Conservation (phyloP, 495 filamentous ascomycete species). For the Penicillium mononematosum region DNA sequence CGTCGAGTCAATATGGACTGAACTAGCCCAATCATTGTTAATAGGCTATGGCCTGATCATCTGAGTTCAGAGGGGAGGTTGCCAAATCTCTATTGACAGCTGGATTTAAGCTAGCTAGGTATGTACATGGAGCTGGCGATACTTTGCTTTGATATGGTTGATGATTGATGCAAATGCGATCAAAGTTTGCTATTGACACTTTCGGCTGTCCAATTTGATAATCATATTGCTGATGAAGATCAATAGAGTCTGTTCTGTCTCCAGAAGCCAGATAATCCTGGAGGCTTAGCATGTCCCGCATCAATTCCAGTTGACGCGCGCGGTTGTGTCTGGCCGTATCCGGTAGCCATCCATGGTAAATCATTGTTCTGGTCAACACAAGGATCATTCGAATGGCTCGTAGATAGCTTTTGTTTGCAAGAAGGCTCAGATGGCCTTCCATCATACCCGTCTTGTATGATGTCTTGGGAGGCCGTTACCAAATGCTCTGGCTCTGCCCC, state of each 20-base stretch:
- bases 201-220: neutral
- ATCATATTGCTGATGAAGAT: neutral
- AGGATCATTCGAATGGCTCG: neutral
- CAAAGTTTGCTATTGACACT: neutral
- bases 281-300: neutral
- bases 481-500: neutral
- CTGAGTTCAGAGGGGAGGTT: neutral
- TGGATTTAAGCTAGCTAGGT: neutral
- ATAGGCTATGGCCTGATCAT: neutral
- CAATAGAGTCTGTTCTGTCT: slow-evolving; percentile 34
- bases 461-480: neutral
- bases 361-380: neutral
- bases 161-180: neutral
- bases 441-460: neutral
- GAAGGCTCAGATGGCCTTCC: neutral
- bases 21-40: neutral
- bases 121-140: neutral
- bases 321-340: neutral
- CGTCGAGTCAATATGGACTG: neutral
- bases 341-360: slow-evolving; percentile 1
- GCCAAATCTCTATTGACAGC: neutral
- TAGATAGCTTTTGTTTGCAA: neutral
- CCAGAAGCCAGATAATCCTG: slow-evolving; percentile 28
- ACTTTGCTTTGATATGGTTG: neutral
- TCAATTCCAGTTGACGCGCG: neutral